Evolutionary conservation across 208 protist genomes (phyloP), one percentile per base, ranked within the genome.

Genomic region (Crithidia acanthocephali): DNA sequence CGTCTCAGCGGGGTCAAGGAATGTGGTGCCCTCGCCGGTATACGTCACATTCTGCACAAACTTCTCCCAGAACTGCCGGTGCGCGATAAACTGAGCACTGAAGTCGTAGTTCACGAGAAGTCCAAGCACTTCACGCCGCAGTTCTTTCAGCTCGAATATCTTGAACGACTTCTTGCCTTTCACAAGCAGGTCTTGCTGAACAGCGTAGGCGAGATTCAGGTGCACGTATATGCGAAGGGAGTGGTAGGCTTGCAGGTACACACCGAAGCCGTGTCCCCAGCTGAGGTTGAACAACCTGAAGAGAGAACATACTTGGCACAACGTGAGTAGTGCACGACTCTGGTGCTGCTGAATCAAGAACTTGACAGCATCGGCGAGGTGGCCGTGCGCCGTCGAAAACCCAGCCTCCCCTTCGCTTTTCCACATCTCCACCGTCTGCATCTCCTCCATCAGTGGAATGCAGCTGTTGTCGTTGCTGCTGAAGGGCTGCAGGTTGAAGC

Each of bases 311-410:
- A 60, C 59, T 18, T 68, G 69, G 28, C 69, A 44, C 6, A 37
- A 51, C 30, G 30, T 52, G 8, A 55, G 42, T 1, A 60, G 52
- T n/a, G 60, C 60, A 15, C 40, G 8, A 28, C 40, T 65, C 35
- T 68, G 48, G 25, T 48, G 33, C 52, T 62, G 59, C 15, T 52
- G 69, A 45, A 60, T 68, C n/a, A 74, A 23, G 15, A 68, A 74
- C 33, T 68, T 55, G 16, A 62, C 51, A 2, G 69, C 50, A 27
- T 74, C 60, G 2, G 47, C 60, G 11, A 67, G 40, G 30, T 40
- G 5, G 30, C 59, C 59, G 50, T 52, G 35, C 11, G 4, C 1
- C 11, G 59, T 74, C 4, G 23, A 51, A 13, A 23, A 37, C 2
- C 44, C 42, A 15, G 48, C 40, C n/a, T 37, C 48, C 27, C 4